Conservation (phyloP, 2,329 filamentous ascomycete genomes). For the Grosmannia clavigera region DNA sequence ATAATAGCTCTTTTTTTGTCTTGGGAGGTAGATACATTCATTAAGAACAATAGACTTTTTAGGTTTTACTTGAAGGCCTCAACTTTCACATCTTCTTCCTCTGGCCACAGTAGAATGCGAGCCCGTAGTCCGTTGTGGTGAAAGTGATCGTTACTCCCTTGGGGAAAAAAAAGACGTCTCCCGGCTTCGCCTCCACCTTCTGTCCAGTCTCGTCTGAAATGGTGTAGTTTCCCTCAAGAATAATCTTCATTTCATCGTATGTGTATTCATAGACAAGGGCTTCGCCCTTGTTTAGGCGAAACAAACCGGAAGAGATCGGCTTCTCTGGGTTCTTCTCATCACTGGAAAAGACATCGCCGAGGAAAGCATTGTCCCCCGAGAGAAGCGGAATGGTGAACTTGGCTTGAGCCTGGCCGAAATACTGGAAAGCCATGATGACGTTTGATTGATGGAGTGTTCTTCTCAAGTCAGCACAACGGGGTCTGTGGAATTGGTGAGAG, state of each 20-base stretch:
- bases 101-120: conserved; percentile 6
- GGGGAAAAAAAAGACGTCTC: conserved; percentile 6
- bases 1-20: neutral
- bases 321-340: neutral
- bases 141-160: conserved; percentile 5
- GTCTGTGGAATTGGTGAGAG: neutral
- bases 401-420: conserved; percentile 5
- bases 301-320: conserved; percentile 3
- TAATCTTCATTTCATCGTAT: conserved; percentile 8
- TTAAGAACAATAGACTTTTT: neutral
- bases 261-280: conserved; percentile 4
- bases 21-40: too few species aligned
- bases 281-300: conserved; percentile 5
- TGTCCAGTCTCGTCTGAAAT: conserved; percentile 4
- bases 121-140: conserved; percentile 6
- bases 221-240: conserved; percentile 6
- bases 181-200: conserved; percentile 1
- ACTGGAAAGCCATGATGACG: conserved; percentile 1
- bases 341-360: conserved; percentile 6
- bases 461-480: neutral
- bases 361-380: conserved; percentile 3
- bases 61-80: neutral
- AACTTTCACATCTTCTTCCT: conserved; percentile 4
- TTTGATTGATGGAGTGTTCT: neutral
- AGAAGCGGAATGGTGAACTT: conserved; percentile 4